Evolutionary conservation across 208 protist genomes (phyloP), one percentile per base, ranked within the genome.

Genomic region (Wallacemonas sp.): DNA sequence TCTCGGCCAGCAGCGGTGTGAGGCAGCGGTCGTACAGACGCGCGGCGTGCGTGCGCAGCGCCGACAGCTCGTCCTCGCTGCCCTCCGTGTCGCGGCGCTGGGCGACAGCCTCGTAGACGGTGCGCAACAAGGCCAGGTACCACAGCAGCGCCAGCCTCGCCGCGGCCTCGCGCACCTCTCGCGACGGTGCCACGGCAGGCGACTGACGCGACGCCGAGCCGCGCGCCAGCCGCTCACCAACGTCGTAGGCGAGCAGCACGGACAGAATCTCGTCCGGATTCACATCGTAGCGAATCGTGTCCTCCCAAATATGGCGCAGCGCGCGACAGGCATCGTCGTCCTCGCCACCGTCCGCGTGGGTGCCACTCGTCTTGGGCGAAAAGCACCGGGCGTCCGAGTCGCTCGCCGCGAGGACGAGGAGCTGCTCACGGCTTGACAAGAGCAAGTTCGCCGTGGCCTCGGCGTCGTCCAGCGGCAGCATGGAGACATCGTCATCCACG

Each of bases 71-170:
- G 52, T 77, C 76, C 14, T 72, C 70, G 67, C 86, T 87, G 14
- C 79, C 77, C 62, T 77, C 63, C 28, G 76, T 74, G 52, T 92
- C 83, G 41, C 66, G 31, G 44, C 69, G 22, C n/a, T 81, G 57
- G 1, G 81, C 39, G n/a, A 92, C 44, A 1, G 81, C 66, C 22
- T 74, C 63, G 57, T 86, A 78, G 41, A 86, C 74, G 29, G 68
- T 62, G 28, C 86, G 79, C 16, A 87, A 22, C 1, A 82, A 46
- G 10, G 78, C 32, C 18, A 92, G 55, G 48, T 82, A 80, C 86
- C 86, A 92, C 26, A 77, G 55, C 32, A 92, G 49, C 42, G 86
- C 82, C 36, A 89, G 59, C 46, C 76, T 76, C 8, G 75, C 77
- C 0, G 78, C 65, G 42, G 74, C 57, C 28, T 69, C 55, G 1